Base-by-base conservation (phyloP, 495 filamentous ascomycete genomes). In the Talaromyces stipitatus region DNA sequence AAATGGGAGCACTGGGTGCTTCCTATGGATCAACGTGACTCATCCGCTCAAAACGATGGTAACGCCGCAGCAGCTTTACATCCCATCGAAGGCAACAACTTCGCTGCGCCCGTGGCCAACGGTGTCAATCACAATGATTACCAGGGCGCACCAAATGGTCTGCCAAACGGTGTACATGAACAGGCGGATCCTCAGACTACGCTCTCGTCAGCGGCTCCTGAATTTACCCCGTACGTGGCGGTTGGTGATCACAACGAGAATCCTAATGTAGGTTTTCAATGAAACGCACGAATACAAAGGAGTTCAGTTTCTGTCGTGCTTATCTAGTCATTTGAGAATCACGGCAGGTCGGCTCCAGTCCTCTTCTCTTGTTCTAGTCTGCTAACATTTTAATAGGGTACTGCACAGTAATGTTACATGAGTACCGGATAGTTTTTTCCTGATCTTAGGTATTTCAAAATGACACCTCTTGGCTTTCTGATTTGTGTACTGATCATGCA, bases 1-100 rank as follows among this genome's bases (percentile, higher is more conserved):
- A 84, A 81, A 5, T 97, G 92, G 90, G 74, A 87, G 54, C 82
- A 84, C 57, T 98, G 89, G 83, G 80, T 96, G 10, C 69, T 97
- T 52, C 72, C 70, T 26, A 67, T 85, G 45, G 75, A 80, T 24
- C 74, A 84, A 56, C 83, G 86, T 51, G 81, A 87, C 56, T 69
- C 77, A 11, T 72, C 76, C 18, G 85, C 83, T 16, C 81, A 82
- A 66, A 81, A 83, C 55, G 77, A 82, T 28, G 83, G 82, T n/a
- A 78, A 80, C 26, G 59, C 66, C 14, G 45, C 56, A 28, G 50
- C 26, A 23, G 16, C 32, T 16, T 43, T 45, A 23, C 48, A 41
- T 28, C 16, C 20, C 32, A 56, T 64, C 11, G 26, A 55, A 30
- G n/a, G 55, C 48, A 38, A 68, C 26, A 71, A 73, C 26, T 64